Base-by-base conservation (phyloP, 805 yeast genomes). In the Kazachstania martiniae region DNA sequence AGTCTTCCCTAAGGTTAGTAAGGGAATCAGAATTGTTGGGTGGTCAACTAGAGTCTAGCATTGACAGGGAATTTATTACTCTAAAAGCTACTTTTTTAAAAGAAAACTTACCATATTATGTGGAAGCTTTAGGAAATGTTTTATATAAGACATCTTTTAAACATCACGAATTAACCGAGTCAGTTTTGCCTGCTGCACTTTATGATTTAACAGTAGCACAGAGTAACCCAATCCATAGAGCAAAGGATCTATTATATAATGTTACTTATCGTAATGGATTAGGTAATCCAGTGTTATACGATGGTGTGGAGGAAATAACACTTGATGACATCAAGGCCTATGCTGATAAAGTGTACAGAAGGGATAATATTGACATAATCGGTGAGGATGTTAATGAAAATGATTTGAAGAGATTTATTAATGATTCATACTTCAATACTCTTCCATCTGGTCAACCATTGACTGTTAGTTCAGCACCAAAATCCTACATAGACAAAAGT, bases 21-120 rank as follows among this genome's bases (percentile, higher is more conserved):
- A 82, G 98, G 64, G 98, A 91, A 66, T 66, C 87, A 32, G 98
- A 89, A 66, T 73, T 91, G 44, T 69, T 89, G 44, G 97, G 98
- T 46, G 97, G 95, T 56, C 62, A 61, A 39, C 72, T 85, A 60
- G 54, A 70, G 31, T 66, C 94, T 28, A 50, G 55, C 36, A 77
- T 85, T 47, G 75, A 82, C 59, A 80, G 95, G 68, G 97, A 91
- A 58, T 68, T 78, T 49, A 72, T 91, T 43, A 73, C 82, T 40
- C 72, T 89, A 53, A 70, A 73, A 46, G 78, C 97, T 38, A 69
- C 72, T 47, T 91, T 91, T 67, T 71, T 89, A 62, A 77, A 77
- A 57, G 83, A 81, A 62, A 82, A 78, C 58, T 73, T 91, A 53
- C 97, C 97, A 39, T 91, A 77, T 71, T 91, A 74, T 61, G 94